Conservation (phyloP, 2,329 filamentous ascomycete species). For the Diaporthe citri region DNA sequence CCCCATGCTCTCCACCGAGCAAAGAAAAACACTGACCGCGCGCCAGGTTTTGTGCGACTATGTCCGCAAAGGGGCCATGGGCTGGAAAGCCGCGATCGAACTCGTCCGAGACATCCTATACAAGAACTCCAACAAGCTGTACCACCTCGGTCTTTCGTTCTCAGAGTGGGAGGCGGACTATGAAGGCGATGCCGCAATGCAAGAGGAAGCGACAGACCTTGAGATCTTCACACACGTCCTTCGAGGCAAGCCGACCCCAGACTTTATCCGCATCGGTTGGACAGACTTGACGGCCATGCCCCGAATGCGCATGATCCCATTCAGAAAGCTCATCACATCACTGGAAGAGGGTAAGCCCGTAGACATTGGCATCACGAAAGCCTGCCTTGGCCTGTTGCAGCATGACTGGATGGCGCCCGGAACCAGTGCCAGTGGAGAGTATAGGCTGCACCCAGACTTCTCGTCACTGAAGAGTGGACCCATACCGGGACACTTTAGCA, state of each 20-base stretch:
- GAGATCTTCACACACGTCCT: slow-evolving; percentile 58
- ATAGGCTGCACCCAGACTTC: slow-evolving; percentile 75
- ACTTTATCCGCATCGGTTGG: slow-evolving; percentile 82
- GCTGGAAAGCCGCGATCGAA: slow-evolving; percentile 70
- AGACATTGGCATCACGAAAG: slow-evolving; percentile 72
- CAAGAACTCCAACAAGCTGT: slow-evolving; percentile 81
- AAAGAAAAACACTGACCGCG: slow-evolving; percentile 31
- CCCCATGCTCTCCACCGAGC: neutral
- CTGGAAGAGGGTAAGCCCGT: slow-evolving; percentile 59
- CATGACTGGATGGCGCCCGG: slow-evolving; percentile 70
- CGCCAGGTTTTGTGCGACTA: slow-evolving; percentile 74
- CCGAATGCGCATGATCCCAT: slow-evolving; percentile 76
- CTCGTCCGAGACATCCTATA: slow-evolving; percentile 79
- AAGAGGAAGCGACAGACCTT: slow-evolving; percentile 48
- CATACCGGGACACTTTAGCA: slow-evolving; percentile 71
- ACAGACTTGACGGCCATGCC: slow-evolving; percentile 81
- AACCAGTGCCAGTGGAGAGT: slow-evolving; percentile 72
- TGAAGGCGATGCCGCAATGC: slow-evolving; percentile 33
- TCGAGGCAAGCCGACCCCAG: slow-evolving; percentile 61
- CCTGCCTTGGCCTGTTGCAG: slow-evolving; percentile 75
- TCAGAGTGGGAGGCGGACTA: slow-evolving; percentile 47
- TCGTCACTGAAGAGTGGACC: slow-evolving; percentile 71
- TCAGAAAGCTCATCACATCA: slow-evolving; percentile 65
- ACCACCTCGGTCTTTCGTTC: slow-evolving; percentile 68
- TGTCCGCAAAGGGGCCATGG: slow-evolving; percentile 73